Evolutionary conservation across 306 rosid species (phyloP).

Genomic region (Cucurbita moschata): DNA sequence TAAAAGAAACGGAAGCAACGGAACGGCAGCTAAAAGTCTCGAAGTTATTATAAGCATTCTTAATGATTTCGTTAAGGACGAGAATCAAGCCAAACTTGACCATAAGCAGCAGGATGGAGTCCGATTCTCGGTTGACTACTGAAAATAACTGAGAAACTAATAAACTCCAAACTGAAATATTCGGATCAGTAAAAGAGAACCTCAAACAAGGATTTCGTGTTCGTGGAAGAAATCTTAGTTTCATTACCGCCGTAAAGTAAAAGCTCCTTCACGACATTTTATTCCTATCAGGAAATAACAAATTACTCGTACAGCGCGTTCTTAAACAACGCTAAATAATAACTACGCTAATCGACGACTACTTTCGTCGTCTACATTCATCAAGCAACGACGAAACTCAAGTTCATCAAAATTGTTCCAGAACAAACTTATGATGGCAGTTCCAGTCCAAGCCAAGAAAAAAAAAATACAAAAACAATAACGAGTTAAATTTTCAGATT

Average conservation of each 20-base stretch:
- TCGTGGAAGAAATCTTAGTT: neutral
- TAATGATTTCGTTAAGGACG: neutral
- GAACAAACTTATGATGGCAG: neutral
- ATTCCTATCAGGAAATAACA: neutral
- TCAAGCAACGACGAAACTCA: neutral
- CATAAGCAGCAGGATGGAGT: neutral
- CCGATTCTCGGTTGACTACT: neutral
- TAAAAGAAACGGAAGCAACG: neutral
- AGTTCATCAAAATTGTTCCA: neutral
- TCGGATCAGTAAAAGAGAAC: neutral
- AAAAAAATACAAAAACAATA: neutral
- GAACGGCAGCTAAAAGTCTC: neutral
- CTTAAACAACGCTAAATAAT: neutral
- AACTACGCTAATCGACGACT: neutral
- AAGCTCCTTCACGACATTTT: neutral
- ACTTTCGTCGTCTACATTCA: neutral
- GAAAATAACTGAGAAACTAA: neutral
- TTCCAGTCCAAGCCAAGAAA: neutral
- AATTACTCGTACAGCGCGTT: neutral
- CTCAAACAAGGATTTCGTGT: neutral
- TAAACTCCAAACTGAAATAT: neutral
- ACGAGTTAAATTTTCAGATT: neutral
- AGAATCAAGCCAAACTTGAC: neutral
- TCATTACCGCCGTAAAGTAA: neutral
- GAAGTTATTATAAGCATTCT: neutral